Conservation (phyloP, 169 alveolate genomes). For the Plasmodium berghei region DNA sequence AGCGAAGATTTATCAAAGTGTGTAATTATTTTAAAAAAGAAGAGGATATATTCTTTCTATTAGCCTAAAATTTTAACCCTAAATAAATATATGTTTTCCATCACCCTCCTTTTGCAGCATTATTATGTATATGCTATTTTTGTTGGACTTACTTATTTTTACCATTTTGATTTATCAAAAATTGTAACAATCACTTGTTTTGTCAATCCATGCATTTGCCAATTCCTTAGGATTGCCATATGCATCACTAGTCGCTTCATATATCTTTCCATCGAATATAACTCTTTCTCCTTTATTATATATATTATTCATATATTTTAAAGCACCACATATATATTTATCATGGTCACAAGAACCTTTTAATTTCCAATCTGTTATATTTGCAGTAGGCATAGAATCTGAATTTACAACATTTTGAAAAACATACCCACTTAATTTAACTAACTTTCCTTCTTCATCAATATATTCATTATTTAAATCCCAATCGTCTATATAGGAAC, state of each 20-base stretch:
- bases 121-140: background rate
- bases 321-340: slow-evolving; percentile 74
- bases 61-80: background rate
- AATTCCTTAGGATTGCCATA: slow-evolving; percentile 36
- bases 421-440: slow-evolving; percentile 73
- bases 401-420: slow-evolving; percentile 67
- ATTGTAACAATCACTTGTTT: slow-evolving; percentile 67
- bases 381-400: slow-evolving; percentile 71
- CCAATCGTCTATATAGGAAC: slow-evolving; percentile 72
- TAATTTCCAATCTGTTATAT: slow-evolving; percentile 74
- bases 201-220: slow-evolving; percentile 68
- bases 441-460: slow-evolving; percentile 64
- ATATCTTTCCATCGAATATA: slow-evolving; percentile 59
- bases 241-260: slow-evolving; percentile 62
- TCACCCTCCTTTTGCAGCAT: background rate
- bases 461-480: slow-evolving; percentile 66
- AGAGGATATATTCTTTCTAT: too few species aligned
- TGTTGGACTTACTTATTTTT: too few species aligned
- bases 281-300: slow-evolving; percentile 74
- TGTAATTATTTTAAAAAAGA: too few species aligned
- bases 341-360: slow-evolving; percentile 69
- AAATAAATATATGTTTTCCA: background rate
- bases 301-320: slow-evolving; percentile 57
- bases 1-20: too few species aligned
- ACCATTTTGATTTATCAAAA: background rate